A percentile compares a stretch with the other conserved stretches of the same genome.
Evolutionary conservation across 805 yeast genomes (phyloP).

Genomic region (Candida jianshihensis): DNA sequence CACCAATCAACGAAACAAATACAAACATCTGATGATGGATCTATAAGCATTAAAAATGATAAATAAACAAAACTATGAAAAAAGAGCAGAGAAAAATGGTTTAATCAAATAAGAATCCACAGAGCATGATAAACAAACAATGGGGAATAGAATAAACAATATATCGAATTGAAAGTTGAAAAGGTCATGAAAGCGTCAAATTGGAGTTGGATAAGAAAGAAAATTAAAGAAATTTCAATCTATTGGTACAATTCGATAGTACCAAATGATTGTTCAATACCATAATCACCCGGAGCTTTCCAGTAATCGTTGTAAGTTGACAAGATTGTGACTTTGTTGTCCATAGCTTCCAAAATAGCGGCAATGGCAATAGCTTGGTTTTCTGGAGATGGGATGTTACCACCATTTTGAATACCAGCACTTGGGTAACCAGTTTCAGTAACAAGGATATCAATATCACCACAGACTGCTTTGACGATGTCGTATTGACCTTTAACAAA

Average conservation of each 20-base stretch:
- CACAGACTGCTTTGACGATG: constrained; percentile 50
- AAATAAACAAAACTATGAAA: too few species aligned
- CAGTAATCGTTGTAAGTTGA: constrained; percentile 81
- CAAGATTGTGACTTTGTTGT: constrained; percentile 60
- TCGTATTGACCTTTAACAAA: constrained; percentile 60
- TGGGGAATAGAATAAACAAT: not conserved
- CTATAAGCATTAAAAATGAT: too few species aligned
- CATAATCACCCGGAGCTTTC: constrained; percentile 80
- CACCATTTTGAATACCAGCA: constrained; percentile 63
- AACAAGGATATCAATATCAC: constrained; percentile 44
- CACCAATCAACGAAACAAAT: too few species aligned
- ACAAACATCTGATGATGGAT: too few species aligned
- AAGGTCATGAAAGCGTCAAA: not conserved
- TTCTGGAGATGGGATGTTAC: constrained; percentile 58
- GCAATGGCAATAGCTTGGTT: constrained; percentile 70
- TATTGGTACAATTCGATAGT: constrained; percentile 28
- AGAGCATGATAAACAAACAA: too few species aligned
- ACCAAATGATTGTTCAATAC: constrained; percentile 87
- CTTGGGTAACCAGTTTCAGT: constrained; percentile 92
- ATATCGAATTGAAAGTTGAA: not conserved
- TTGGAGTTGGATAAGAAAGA: not conserved
- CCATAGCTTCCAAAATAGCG: constrained; percentile 50
- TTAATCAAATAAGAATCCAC: too few species aligned
- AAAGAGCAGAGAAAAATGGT: too few species aligned
- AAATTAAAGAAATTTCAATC: not conserved